Conservation (phyloP, 805 yeast species). For the Clavispora vitiphila region DNA sequence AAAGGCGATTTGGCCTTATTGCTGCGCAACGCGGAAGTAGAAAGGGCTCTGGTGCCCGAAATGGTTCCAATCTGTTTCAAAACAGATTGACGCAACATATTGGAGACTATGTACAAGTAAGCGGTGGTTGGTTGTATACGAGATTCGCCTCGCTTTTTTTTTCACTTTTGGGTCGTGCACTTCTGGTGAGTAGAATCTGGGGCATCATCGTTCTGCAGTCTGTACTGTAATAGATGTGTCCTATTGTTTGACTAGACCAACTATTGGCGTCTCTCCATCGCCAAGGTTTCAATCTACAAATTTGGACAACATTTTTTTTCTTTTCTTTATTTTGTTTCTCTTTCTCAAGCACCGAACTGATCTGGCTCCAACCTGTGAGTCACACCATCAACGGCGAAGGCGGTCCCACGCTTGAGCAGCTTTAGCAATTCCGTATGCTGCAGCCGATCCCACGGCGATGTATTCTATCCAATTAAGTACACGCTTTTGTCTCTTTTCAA, state of each 20-base stretch:
- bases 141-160: constrained; percentile 1
- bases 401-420: constrained; percentile 8
- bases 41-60: constrained; percentile 7
- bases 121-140: background rate
- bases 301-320: background rate
- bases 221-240: no score
- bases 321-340: constrained; percentile 1
- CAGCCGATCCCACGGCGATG: constrained; percentile 11
- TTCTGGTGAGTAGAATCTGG: background rate
- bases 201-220: background rate
- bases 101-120: background rate
- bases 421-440: constrained; percentile 7
- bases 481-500: constrained; percentile 49
- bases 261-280: no score
- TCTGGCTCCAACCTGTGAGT: background rate
- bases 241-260: no score
- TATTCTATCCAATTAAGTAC: constrained; percentile 37
- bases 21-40: constrained; percentile 6
- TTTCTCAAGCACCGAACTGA: background rate
- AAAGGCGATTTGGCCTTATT: constrained; percentile 57
- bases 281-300: no score
- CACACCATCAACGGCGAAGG: background rate
- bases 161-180: constrained; percentile 1
- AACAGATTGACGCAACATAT: constrained; percentile 15
- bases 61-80: constrained; percentile 6